Conservation (phyloP, 2,329 filamentous ascomycete species). For the Camptophora hylomeconis region DNA sequence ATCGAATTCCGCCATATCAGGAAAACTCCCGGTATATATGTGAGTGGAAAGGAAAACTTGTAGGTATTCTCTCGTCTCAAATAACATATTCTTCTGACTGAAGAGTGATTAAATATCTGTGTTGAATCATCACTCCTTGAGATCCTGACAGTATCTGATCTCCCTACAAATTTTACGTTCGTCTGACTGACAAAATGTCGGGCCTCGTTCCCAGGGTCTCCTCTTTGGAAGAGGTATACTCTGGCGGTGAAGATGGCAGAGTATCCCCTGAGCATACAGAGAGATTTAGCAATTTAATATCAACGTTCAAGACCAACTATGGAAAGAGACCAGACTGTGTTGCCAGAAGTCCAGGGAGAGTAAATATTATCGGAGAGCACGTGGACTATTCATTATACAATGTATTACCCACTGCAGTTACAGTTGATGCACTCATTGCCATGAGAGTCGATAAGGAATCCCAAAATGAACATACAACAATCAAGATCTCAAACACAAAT, state of each 20-base stretch:
- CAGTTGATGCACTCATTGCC: slow-evolving; percentile 78
- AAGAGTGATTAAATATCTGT: no score
- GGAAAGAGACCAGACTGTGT: slow-evolving; percentile 64
- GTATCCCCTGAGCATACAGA: slow-evolving; percentile 53
- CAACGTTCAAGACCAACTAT: slow-evolving; percentile 58
- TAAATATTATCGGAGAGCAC: slow-evolving; percentile 98
- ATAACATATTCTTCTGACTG: no score
- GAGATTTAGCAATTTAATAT: slow-evolving; percentile 64
- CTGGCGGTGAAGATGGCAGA: slow-evolving; percentile 40
- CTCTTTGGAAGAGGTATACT: slow-evolving; percentile 16
- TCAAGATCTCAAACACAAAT: slow-evolving; percentile 72
- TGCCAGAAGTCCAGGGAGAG: slow-evolving; percentile 78
- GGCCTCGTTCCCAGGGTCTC: slow-evolving; percentile 13
- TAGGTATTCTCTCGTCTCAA: no score
- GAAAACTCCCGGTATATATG: no score
- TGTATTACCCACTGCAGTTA: slow-evolving; percentile 89
- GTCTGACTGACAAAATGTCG: slow-evolving; percentile 10
- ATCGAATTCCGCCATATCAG: no score
- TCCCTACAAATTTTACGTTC: no score
- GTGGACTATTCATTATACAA: slow-evolving; percentile 98
- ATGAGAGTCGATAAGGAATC: slow-evolving; percentile 41
- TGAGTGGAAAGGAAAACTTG: no score
- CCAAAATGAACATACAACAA: slow-evolving; percentile 41
- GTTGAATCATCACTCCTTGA: no score
- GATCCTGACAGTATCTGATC: no score